Evolutionary conservation across 768 basidiomycete genomes (phyloP), one percentile per base, ranked within the genome.

Genomic region (Mycena rebaudengoi): DNA sequence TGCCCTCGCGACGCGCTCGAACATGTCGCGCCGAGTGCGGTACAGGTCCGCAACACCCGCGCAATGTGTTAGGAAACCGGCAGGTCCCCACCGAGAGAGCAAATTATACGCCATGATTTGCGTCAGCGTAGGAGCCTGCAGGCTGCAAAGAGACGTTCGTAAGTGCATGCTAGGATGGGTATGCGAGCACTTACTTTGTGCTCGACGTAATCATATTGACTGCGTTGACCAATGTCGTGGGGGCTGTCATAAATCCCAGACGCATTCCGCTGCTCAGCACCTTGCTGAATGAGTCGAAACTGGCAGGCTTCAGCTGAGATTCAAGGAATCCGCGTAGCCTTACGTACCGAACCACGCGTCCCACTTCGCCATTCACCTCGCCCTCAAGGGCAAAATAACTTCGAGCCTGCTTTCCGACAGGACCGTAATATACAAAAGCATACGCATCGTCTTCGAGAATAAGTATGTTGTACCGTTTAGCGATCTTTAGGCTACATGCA

Each of bases 281-380:
- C 75, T 92, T 92, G 60, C 86, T 88, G 60, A 92, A 82, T 55
- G 88, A 89, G 69, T 92, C 91, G 71, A 92, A 91, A 14, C 91
- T 84, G 8, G 1, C 2, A 2, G 2, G 45, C 7, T 6, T n/a
- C 23, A 5, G 32, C 20, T n/a, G 35, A n/a, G 35, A n/a, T 20
- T 7, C 49, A 11, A 14, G 46, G 29, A 49, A 20, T 6, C 6
- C 7, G 29, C 29, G 32, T 10, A n/a, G 5, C 21, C 28, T 3
- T 89, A 29, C 86, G 78, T 18, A 82, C 78, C 18, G 71, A 65
- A 39, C 62, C 0, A 77, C 70, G 25, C 88, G 88, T 84, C 69
- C 89, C 85, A 63, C 86, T 85, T 88, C 66, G 3, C 39, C 52
- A 16, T 60, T 62, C 0, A 68, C 58, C 37, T 65, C 78, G 50